Evolutionary conservation across 2,329 filamentous ascomycete genomes (phyloP), one percentile per base, ranked within the genome.

Genomic region (Colletotrichum euphorbiae): DNA sequence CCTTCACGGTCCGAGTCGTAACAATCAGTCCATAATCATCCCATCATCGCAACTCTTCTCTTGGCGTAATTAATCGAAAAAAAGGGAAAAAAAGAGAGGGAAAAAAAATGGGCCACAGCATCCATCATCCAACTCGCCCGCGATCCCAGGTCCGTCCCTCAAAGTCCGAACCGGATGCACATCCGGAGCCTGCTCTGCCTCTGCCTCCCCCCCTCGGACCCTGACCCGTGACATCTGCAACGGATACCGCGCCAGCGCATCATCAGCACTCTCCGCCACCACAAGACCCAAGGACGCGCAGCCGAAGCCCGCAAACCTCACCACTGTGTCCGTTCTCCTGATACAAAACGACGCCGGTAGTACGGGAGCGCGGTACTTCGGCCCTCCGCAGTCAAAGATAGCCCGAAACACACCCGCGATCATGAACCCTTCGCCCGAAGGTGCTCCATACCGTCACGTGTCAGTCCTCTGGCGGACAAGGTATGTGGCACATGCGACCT

Each of bases 401-500:
- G 19, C 45, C 57, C 57, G 45, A 51, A 28, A 50, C 54, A 42
- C 54, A 17, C 17, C 28, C 48, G 51, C 42, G n/a, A 45, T 48
- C 19, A 8, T 28, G 28, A 28, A 8, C 38, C 42, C 15, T 12
- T 21, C 52, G n/a, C 7, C 21, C 19, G 36, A 51, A 51, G 24
- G 24, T 9, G 48, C 48, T 24, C 48, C 15, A 33, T 51, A 19
- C 28, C 46, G 46, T 40, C 55, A 57, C 55, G 36, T 57, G 54
- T 31, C 46, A 12, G 12, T 50, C 15, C 21, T 21, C 13, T 21
- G 46, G 19, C 19, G 15, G 46, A 50, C 46, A 13, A 38, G 33
- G 9, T 12, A 38, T 38, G 54, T 15, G 31, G 15, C 38, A 21
- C 28, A 60, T 67, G 60, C 58, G 64, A 64, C 65, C 60, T 64